Evolutionary conservation across 129 eudicot species (phyloP).

Genomic region (Artemisia tridentata): DNA sequence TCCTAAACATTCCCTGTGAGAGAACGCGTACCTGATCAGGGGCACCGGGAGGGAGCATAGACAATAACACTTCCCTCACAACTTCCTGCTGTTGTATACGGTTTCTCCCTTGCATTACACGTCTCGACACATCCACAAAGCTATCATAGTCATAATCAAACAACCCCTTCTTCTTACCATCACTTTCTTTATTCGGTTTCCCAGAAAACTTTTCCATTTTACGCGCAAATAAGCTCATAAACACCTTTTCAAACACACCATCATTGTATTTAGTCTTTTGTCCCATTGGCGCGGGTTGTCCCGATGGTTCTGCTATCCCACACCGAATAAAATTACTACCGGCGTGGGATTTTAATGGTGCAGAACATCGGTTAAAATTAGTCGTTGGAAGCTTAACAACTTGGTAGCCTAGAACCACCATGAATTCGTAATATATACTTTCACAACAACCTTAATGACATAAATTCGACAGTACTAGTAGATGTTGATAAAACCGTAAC

Average conservation of each 20-base stretch:
- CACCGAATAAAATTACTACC: constrained; percentile 43
- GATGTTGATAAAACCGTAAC: not conserved
- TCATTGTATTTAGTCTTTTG: constrained; percentile 88
- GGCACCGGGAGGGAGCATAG: constrained; percentile 99
- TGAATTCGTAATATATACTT: constrained; percentile 20
- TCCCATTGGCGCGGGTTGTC: constrained; percentile 91
- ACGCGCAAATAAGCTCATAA: constrained; percentile 80
- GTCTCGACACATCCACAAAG: constrained; percentile 79
- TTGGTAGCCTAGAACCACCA: constrained; percentile 70
- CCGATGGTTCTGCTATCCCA: constrained; percentile 82
- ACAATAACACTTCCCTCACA: constrained; percentile 87
- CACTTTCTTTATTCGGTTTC: constrained; percentile 6
- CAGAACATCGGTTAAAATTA: constrained; percentile 12
- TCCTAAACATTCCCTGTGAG: not conserved
- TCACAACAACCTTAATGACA: constrained; percentile 16
- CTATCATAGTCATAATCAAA: constrained; percentile 81
- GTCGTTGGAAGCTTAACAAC: constrained; percentile 39
- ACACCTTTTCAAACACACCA: constrained; percentile 82
- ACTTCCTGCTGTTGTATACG: constrained; percentile 86
- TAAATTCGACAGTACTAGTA: constrained; percentile 3
- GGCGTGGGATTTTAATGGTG: constrained; percentile 8
- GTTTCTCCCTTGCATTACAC: constrained; percentile 85
- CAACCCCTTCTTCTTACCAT: constrained; percentile 47
- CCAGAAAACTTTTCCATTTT: constrained; percentile 85
- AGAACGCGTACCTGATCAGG: constrained; percentile 68